Evolutionary conservation across 768 basidiomycete species (phyloP), one percentile per base, ranked within the genome.

Genomic region (Mycena floridula): DNA sequence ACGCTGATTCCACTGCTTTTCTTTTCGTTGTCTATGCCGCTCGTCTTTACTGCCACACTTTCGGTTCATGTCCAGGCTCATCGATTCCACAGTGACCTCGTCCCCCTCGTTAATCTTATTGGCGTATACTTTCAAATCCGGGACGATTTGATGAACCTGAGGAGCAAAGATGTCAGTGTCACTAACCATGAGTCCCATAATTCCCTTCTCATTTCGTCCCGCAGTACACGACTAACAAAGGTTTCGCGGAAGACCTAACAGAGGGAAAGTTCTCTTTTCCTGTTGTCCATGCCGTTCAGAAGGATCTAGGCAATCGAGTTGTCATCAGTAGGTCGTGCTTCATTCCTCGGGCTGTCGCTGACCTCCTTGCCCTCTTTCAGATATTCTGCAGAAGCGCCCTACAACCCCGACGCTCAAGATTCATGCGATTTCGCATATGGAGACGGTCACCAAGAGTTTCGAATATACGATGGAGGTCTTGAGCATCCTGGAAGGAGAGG

Each of bases 241-340:
- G 87, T 2, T 95, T 89, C 60, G 89, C 88, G 0, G 94, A 98
- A 63, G 95, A 98, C 59, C 70, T 98, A 12, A 85, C 89, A 0
- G 95, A 97, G 66, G 95, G 95, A 6, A 98, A 98, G 62, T 98
- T 98, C 69, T 94, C 90, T 3, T 98, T 98, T 65, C 94, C 93
- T 0, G 74, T 97, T 25, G 83, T 98, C 1, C 95, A 97, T 60
- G 82, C 87, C 16, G 83, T 97, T 38, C 81, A 86, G 24, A 77
- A 87, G 6, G 81, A 92, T 57, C 72, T 68, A 9, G 74, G 81
- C 1, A 91, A 90, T 62, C 74, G 81, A 25, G 85, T 85, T 61
- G 74, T 98, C 25, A 70, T 96, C 43, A 94, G 93, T 94, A 53
- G 49, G 85, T 68, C 26, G 5, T 32, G n/a, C n/a, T n/a, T 4